Evolutionary conservation across 2,329 filamentous ascomycete species (phyloP).

Genomic region (Xylaria sp.): DNA sequence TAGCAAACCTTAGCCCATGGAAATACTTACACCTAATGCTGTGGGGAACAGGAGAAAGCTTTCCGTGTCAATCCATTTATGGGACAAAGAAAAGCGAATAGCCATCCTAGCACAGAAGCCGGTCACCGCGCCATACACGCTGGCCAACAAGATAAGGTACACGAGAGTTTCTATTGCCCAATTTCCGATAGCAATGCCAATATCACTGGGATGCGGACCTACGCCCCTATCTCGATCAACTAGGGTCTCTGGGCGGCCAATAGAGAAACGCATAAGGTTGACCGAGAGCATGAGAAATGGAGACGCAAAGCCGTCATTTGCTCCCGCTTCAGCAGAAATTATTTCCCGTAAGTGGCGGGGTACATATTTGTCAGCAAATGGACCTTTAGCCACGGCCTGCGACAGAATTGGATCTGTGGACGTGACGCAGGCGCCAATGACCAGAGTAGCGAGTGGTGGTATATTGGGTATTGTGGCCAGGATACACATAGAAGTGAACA

Average conservation of each 20-base stretch:
- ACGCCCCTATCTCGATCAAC: conserved; percentile 49
- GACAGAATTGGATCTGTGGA: conserved; percentile 72
- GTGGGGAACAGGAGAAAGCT: conserved; percentile 65
- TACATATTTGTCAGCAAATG: conserved; percentile 72
- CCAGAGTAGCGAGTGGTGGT: conserved; percentile 63
- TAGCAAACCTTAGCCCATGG: neutral
- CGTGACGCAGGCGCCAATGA: conserved; percentile 70
- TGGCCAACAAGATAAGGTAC: conserved; percentile 67
- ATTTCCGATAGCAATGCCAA: conserved; percentile 62
- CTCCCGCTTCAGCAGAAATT: conserved; percentile 70
- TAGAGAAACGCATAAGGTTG: conserved; percentile 66
- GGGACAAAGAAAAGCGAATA: conserved; percentile 58
- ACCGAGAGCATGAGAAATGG: conserved; percentile 70
- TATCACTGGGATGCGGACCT: conserved; percentile 63
- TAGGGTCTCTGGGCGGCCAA: conserved; percentile 48
- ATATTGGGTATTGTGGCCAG: conserved; percentile 66
- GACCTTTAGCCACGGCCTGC: conserved; percentile 70
- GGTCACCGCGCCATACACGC: conserved; percentile 62
- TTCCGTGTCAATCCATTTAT: conserved; percentile 67
- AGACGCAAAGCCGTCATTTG: conserved; percentile 72
- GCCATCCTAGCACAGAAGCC: conserved; percentile 61
- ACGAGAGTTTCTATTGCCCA: conserved; percentile 71
- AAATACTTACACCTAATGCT: conserved; percentile 57
- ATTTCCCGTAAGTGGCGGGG: conserved; percentile 67
- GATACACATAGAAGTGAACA: conserved; percentile 67